Evolutionary conservation across 106 monocot species (phyloP).

Genomic region (Dendrobium catenatum): DNA sequence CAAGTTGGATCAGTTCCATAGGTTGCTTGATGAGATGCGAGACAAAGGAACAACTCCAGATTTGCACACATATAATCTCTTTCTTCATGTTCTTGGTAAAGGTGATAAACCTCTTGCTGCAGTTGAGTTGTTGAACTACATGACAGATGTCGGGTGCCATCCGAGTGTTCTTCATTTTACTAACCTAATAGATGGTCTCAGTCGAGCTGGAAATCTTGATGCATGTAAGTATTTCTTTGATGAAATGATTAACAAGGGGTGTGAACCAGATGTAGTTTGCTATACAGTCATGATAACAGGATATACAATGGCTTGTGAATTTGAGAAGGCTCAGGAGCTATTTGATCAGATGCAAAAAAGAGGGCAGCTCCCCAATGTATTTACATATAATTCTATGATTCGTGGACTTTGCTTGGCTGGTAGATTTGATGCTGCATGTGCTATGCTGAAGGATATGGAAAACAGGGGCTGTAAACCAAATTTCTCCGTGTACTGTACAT

Average conservation of each 20-base stretch:
- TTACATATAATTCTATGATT: conserved; percentile 92
- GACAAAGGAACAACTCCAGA: conserved; percentile 58
- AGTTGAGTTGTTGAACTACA: conserved; percentile 70
- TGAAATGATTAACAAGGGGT: conserved; percentile 71
- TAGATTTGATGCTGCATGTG: conserved; percentile 66
- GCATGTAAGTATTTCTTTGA: conserved; percentile 91
- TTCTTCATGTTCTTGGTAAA: conserved; percentile 86
- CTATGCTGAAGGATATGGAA: conserved; percentile 70
- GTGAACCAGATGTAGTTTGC: conserved; percentile 81
- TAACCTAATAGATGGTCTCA: conserved; percentile 77
- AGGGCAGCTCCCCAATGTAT: conserved; percentile 85
- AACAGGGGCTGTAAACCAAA: conserved; percentile 66
- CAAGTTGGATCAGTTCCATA: conserved; percentile 76
- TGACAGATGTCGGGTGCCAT: conserved; percentile 54
- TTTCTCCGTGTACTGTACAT: conserved; percentile 67
- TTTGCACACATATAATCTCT: conserved; percentile 71
- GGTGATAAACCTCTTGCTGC: conserved; percentile 87
- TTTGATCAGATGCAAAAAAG: conserved; percentile 63
- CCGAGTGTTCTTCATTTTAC: conserved; percentile 88
- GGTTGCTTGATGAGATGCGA: conserved; percentile 72
- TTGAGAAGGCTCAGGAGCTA: conserved; percentile 49
- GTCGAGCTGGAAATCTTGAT: conserved; percentile 72
- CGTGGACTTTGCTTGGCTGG: conserved; percentile 62
- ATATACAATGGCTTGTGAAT: conserved; percentile 52
- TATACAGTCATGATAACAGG: conserved; percentile 88